Conservation (phyloP, 1,139 yeast genomes). For the Hyphopichia wangnamkhiaoensis region DNA sequence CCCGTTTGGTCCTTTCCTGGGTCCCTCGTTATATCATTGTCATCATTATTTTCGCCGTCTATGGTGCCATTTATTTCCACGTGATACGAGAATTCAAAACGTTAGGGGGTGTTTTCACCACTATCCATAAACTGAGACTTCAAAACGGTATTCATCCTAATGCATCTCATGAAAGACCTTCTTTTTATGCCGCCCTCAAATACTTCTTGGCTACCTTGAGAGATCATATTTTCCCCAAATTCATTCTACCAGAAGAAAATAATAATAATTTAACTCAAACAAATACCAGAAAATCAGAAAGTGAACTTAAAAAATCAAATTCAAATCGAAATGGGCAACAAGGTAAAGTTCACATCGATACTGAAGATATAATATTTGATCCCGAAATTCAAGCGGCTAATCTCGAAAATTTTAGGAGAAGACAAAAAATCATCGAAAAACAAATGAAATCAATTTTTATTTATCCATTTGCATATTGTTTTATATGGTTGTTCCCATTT, state of each 20-base stretch:
- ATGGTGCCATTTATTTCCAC: constrained; percentile 71
- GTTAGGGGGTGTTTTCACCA: constrained; percentile 49
- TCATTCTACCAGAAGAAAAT: constrained; percentile 28
- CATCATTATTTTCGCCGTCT: constrained; percentile 61
- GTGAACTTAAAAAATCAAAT: neutral
- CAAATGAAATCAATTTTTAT: constrained; percentile 81
- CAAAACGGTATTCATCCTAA: constrained; percentile 6
- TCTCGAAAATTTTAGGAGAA: constrained; percentile 55
- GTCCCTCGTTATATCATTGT: constrained; percentile 74
- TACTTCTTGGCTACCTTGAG: constrained; percentile 27
- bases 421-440: constrained; percentile 68
- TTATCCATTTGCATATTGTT: constrained; percentile 79
- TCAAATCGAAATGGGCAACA: constrained; percentile 2
- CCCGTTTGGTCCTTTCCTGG: constrained; percentile 76
- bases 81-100: constrained; percentile 62
- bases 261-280: constrained; percentile 5
- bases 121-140: constrained; percentile 22
- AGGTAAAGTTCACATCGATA: constrained; percentile 6
- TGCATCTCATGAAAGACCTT: constrained; percentile 25
- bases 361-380: constrained; percentile 15
- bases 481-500: constrained; percentile 81
- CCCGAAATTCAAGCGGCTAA: constrained; percentile 59
- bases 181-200: constrained; percentile 36
- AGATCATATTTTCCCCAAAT: constrained; percentile 29
- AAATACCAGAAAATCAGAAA: constrained; percentile 1